Evolutionary conservation across 306 rosid species (phyloP).

Genomic region (Prunus kanzakura): DNA sequence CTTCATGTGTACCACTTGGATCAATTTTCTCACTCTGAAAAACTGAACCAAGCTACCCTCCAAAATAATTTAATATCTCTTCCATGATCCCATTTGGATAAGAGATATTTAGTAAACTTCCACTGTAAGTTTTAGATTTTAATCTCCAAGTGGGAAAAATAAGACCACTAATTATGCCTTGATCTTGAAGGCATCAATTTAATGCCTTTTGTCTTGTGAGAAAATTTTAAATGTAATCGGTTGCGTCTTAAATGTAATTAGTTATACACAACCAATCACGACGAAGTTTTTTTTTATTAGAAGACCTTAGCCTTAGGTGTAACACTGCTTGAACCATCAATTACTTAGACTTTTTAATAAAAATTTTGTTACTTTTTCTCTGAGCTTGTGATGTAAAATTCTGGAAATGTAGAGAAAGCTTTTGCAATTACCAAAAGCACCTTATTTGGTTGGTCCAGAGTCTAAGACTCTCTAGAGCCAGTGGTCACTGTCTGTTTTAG

Average conservation of each 20-base stretch:
- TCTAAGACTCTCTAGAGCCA: neutral
- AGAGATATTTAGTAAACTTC: neutral
- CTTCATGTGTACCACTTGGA: too few relatives aligned
- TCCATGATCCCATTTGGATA: neutral
- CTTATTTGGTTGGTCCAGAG: neutral
- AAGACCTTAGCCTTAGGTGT: too few relatives aligned
- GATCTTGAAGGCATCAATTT: neutral
- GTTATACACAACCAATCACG: too few relatives aligned
- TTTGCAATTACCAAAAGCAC: too few relatives aligned
- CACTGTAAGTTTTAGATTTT: neutral
- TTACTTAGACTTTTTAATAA: too few relatives aligned
- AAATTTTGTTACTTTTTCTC: too few relatives aligned
- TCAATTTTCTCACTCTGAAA: too few relatives aligned
- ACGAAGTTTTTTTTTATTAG: too few relatives aligned
- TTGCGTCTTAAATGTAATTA: too few relatives aligned
- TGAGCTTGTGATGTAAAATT: neutral
- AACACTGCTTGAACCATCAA: too few relatives aligned
- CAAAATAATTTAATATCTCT: neutral
- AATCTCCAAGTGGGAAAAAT: neutral
- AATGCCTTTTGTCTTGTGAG: neutral
- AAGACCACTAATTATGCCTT: neutral
- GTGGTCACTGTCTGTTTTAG: conserved; percentile 1
- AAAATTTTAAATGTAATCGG: neutral
- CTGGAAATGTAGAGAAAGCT: neutral
- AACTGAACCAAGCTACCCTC: neutral